phyloP scores from a whole-genome alignment of 768 basidiomycete genomes.

The Pluteus cervinus region DNA sequence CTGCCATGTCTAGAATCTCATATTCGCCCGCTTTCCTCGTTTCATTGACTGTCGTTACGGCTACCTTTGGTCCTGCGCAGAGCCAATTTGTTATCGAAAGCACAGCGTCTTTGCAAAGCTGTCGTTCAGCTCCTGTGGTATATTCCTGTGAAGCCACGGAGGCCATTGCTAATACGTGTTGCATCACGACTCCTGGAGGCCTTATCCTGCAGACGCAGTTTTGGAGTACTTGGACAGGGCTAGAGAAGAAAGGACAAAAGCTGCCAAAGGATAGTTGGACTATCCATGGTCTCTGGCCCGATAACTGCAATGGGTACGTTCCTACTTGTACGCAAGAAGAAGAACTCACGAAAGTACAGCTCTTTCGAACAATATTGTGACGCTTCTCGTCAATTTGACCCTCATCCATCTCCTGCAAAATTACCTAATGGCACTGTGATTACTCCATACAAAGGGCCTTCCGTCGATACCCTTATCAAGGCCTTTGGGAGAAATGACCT shows the following conservation, averaged over 20 bases:
- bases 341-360: slow-evolving; percentile 21
- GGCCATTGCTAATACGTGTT: slow-evolving; percentile 51
- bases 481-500: slow-evolving; percentile 49
- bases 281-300: slow-evolving; percentile 75
- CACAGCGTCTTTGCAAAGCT: slow-evolving; percentile 42
- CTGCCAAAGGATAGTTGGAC: slow-evolving; percentile 64
- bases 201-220: slow-evolving; percentile 62
- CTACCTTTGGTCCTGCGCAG: too few relatives aligned
- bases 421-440: slow-evolving; percentile 47
- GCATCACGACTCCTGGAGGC: slow-evolving; percentile 60
- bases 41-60: too few relatives aligned
- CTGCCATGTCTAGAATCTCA: too few relatives aligned
- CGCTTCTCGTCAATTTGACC: slow-evolving; percentile 53
- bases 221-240: slow-evolving; percentile 63
- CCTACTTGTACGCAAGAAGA: neutral
- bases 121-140: slow-evolving; percentile 36
- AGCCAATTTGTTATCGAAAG: too few relatives aligned
- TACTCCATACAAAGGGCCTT: slow-evolving; percentile 51
- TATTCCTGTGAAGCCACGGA: slow-evolving; percentile 68
- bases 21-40: too few relatives aligned
- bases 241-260: slow-evolving; percentile 53
- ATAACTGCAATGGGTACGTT: slow-evolving; percentile 60
- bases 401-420: slow-evolving; percentile 43
- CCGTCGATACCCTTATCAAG: slow-evolving; percentile 52
- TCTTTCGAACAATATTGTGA: slow-evolving; percentile 67